Conservation (phyloP, 495 filamentous ascomycete species). For the Pyronema omphalodes region DNA sequence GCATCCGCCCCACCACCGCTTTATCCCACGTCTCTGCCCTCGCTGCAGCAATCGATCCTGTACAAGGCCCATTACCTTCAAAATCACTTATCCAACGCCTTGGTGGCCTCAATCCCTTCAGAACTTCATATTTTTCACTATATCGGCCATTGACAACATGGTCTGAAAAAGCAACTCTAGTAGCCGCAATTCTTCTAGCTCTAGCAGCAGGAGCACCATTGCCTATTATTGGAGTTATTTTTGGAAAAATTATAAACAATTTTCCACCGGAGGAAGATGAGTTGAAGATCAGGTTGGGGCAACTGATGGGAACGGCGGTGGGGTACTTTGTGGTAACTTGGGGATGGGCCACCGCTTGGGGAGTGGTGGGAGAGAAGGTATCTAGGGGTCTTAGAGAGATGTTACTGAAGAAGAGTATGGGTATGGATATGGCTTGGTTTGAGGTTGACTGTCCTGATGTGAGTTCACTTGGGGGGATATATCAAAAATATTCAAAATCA, state of each 20-base stretch:
- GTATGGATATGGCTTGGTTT: conserved; percentile 28
- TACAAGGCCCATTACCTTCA: not conserved
- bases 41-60: not conserved
- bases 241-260: conserved; percentile 28
- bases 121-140: not conserved
- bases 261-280: conserved; percentile 28
- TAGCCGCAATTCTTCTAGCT: conserved; percentile 21
- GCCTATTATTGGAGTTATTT: conserved; percentile 30
- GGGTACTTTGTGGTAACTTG: conserved; percentile 29
- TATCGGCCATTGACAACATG: not conserved
- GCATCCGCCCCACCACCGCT: too few relatives aligned
- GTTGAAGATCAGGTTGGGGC: conserved; percentile 18
- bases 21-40: not conserved
- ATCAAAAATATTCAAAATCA: not conserved
- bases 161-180: conserved; percentile 10
- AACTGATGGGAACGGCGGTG: conserved; percentile 25
- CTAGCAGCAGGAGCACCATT: conserved; percentile 28
- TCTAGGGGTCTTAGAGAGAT: conserved; percentile 23
- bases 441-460: conserved; percentile 27
- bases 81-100: not conserved
- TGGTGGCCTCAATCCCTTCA: not conserved
- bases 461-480: conserved; percentile 1
- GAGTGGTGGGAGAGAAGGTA: conserved; percentile 25
- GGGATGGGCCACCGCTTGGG: conserved; percentile 26
- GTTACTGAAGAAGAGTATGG: conserved; percentile 21